Evolutionary conservation across 2,329 filamentous ascomycete genomes (phyloP).

Genomic region (Drechslerella coelobrocha): DNA sequence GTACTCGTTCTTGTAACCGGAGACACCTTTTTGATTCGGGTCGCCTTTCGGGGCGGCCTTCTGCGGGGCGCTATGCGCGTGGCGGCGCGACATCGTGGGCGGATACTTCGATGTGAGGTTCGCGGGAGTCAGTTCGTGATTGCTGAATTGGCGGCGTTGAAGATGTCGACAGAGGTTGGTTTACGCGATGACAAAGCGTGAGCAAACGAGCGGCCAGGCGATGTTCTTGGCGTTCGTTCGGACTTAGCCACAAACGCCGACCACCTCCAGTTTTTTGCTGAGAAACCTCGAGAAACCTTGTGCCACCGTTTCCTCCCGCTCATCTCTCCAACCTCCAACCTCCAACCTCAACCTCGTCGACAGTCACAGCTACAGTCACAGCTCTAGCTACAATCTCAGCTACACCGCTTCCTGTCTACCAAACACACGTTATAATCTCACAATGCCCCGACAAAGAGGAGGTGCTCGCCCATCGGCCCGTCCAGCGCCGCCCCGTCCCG

Average conservation of each 20-base stretch:
- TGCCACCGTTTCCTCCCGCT: conserved; percentile 26
- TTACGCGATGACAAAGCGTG: conserved; percentile 2
- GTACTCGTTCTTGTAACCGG: conserved; percentile 80
- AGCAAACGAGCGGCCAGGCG: too few relatives aligned
- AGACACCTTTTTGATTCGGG: conserved; percentile 42
- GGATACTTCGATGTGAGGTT: conserved; percentile 18
- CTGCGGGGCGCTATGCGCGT: conserved; percentile 21
- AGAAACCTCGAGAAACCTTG: too few relatives aligned
- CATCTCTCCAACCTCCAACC: not conserved
- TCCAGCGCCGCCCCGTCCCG: conserved; percentile 63
- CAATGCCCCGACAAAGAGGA: conserved; percentile 81
- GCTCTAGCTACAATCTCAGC: conserved; percentile 23
- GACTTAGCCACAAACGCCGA: conserved; percentile 56
- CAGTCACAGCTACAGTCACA: not conserved
- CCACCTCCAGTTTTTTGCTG: conserved; percentile 52
- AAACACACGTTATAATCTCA: conserved; percentile 53
- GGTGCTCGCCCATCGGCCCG: conserved; percentile 72
- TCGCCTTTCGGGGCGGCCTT: conserved; percentile 29
- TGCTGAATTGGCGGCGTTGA: too few relatives aligned
- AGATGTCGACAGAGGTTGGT: too few relatives aligned
- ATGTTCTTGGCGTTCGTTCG: conserved; percentile 48
- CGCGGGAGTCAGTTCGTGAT: conserved; percentile 10
- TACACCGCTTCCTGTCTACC: not conserved
- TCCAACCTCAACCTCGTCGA: conserved; percentile 43
- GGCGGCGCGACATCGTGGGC: conserved; percentile 46